These are phyloP conservation scores for Xylaria intraflava DNA, from an alignment of 495 filamentous ascomycete genomes.

Conservation along the genomic window DNA sequence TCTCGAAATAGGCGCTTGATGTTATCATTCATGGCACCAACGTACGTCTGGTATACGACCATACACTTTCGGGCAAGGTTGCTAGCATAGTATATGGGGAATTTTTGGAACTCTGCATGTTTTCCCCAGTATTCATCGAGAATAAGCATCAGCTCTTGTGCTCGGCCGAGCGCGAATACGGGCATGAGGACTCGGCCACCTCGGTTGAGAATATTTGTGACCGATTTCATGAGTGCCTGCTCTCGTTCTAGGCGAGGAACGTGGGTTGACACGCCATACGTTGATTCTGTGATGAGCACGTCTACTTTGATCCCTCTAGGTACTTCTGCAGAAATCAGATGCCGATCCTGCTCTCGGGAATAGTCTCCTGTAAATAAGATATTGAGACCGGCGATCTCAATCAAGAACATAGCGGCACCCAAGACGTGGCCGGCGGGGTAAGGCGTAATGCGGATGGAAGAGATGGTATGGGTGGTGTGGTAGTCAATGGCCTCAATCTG, in stretches of 20 bases:
- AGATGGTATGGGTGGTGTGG: slow-evolving; percentile 93
- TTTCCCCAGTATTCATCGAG: slow-evolving; percentile 94
- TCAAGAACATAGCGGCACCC: slow-evolving; percentile 96
- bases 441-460: slow-evolving; percentile 90
- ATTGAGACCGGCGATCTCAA: slow-evolving; percentile 92
- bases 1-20: slow-evolving; percentile 87
- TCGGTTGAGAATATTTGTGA: slow-evolving; percentile 80
- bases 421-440: slow-evolving; percentile 96
- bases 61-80: slow-evolving; percentile 94
- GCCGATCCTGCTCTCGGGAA: slow-evolving; percentile 85
- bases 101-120: slow-evolving; percentile 76
- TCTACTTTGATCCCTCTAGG: slow-evolving; percentile 82
- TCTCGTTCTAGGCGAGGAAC: slow-evolving; percentile 85
- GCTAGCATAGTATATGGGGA: slow-evolving; percentile 94
- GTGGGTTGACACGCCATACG: slow-evolving; percentile 89
- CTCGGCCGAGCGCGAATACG: slow-evolving; percentile 87
- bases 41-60: slow-evolving; percentile 97
- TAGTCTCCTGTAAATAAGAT: slow-evolving; percentile 98
- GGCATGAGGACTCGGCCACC: slow-evolving; percentile 92
- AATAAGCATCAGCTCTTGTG: slow-evolving; percentile 89
- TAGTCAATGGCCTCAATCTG: slow-evolving; percentile 96
- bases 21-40: slow-evolving; percentile 97
- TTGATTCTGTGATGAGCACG: slow-evolving; percentile 94
- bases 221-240: slow-evolving; percentile 86
- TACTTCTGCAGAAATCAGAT: slow-evolving; percentile 85